Percentiles rank a stretch among this genome's conserved stretches.
Conservation (phyloP, 148 eudicot genomes). For the Beta vulgaris region DNA sequence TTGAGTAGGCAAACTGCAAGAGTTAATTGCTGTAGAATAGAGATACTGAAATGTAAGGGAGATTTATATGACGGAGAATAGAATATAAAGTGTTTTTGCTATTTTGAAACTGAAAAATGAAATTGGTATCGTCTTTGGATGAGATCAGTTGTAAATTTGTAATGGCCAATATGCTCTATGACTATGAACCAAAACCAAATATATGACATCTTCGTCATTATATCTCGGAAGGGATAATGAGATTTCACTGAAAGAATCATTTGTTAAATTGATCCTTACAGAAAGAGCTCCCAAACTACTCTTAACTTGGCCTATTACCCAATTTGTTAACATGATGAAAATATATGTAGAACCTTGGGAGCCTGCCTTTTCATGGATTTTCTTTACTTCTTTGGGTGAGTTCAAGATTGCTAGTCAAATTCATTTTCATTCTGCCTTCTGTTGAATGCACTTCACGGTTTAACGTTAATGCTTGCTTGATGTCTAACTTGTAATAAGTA, state of each 20-base stretch:
- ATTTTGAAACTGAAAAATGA: neutral
- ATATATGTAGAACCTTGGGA: slow-evolving; percentile 68
- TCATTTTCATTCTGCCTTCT: slow-evolving; percentile 1
- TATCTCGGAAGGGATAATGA: neutral
- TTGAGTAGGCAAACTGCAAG: neutral
- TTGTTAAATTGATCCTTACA: no score
- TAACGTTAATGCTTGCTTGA: neutral
- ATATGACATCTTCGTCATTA: no score
- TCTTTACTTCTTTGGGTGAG: slow-evolving; percentile 94
- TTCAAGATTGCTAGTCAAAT: slow-evolving; percentile 7
- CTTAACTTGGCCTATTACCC: slow-evolving; percentile 8
- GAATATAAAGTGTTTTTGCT: neutral
- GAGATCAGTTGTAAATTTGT: neutral
- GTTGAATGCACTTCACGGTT: slow-evolving; percentile 1
- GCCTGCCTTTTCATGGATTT: slow-evolving; percentile 96
- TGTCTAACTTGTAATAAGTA: neutral
- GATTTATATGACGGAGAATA: neutral
- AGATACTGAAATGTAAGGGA: neutral
- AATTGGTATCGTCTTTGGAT: neutral
- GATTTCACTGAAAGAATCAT: no score
- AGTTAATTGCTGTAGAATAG: neutral
- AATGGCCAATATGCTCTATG: slow-evolving; percentile 10
- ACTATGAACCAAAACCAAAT: no score
- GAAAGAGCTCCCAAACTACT: neutral
- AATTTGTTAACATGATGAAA: slow-evolving; percentile 11